phyloP scores from a whole-genome alignment of 352 stramenopile genomes.

The Blastocystis sp. region DNA sequence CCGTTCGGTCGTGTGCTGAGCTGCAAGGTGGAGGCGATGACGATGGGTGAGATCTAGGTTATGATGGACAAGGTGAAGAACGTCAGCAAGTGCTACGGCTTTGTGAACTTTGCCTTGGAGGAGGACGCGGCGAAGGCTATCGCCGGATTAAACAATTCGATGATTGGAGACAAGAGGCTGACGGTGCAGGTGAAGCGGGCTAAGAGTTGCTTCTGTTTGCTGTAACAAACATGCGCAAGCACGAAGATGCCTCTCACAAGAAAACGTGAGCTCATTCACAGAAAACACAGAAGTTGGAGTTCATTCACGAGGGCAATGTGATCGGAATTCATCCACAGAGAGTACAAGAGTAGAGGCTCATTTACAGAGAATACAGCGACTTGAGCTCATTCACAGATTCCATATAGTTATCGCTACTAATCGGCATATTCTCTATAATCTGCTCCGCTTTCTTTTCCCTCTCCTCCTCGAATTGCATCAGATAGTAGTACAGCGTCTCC shows the following conservation, averaged over 20 bases:
- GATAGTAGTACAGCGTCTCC: not conserved
- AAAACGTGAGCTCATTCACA: too few relatives aligned
- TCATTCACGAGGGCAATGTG: too few relatives aligned
- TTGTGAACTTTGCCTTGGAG: constrained; percentile 35
- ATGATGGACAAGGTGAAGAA: constrained; percentile 16
- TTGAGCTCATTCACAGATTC: not conserved
- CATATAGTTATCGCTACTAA: not conserved
- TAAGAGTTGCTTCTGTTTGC: constrained; percentile 25
- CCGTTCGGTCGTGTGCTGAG: constrained; percentile 25
- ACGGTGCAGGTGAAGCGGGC: constrained; percentile 53
- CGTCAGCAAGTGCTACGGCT: constrained; percentile 29
- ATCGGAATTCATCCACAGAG: too few relatives aligned
- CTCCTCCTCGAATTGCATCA: not conserved
- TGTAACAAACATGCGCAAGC: constrained; percentile 7
- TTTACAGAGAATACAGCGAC: not conserved
- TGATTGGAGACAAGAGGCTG: not conserved
- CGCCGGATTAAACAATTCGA: constrained; percentile 18
- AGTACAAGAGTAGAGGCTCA: too few relatives aligned
- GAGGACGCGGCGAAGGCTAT: constrained; percentile 33
- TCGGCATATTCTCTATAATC: not conserved
- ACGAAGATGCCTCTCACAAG: too few relatives aligned
- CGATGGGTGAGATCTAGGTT: not conserved
- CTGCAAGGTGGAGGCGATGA: not conserved
- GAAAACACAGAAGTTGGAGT: too few relatives aligned
- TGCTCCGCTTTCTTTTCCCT: not conserved